These are phyloP conservation scores for Glycine latifolia DNA, from an alignment of 306 rosid species.

Conservation along the genomic window DNA sequence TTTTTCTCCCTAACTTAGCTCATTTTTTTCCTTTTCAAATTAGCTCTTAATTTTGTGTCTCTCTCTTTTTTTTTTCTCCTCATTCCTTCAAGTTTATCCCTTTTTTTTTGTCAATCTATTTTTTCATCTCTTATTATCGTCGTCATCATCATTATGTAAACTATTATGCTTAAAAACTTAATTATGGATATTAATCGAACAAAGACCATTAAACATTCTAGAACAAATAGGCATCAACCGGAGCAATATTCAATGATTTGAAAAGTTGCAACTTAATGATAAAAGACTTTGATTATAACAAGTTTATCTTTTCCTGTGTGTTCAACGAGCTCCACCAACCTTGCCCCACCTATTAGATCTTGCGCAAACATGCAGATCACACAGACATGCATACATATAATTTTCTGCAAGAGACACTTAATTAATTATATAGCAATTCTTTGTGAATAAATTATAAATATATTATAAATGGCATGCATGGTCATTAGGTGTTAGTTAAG, in stretches of 20 bases:
- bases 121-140: background rate
- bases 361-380: background rate
- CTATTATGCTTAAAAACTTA: background rate
- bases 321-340: conserved; percentile 79
- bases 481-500: conserved; percentile 69
- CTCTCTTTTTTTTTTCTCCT: no score
- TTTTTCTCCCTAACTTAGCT: background rate
- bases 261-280: conserved; percentile 10
- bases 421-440: conserved; percentile 18
- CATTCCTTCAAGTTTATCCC: background rate
- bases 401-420: background rate
- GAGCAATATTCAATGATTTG: conserved; percentile 18
- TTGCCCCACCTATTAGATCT: conserved; percentile 45
- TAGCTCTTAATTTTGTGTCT: background rate
- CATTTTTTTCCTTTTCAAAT: background rate
- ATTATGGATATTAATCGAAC: background rate
- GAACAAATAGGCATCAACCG: background rate
- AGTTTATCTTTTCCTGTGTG: conserved; percentile 50
- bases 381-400: background rate
- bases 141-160: background rate
- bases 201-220: background rate
- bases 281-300: background rate
- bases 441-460: conserved; percentile 30
- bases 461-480: conserved; percentile 15
- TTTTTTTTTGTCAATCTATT: background rate